Evolutionary conservation across 139 green algal genomes (phyloP).

Genomic region (Tetraselmis striata): DNA sequence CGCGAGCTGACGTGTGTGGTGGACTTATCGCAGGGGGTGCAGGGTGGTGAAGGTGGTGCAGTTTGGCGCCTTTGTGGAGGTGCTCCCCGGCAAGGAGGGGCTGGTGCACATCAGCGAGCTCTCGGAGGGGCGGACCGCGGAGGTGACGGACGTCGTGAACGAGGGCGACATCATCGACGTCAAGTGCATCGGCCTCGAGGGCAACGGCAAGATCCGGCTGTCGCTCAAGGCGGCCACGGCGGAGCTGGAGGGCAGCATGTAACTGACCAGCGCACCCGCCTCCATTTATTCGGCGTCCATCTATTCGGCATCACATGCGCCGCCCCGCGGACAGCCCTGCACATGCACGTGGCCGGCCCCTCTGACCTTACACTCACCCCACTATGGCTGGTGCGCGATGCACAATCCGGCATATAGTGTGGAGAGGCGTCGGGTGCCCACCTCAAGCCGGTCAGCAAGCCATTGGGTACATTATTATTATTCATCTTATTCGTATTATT

Average conservation of each 20-base stretch:
- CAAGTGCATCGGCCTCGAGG: constrained; percentile 50
- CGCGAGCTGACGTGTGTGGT: background rate
- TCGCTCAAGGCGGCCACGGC: constrained; percentile 5
- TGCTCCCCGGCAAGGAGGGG: constrained; percentile 49
- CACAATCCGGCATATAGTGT: too few relatives aligned
- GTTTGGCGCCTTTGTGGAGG: constrained; percentile 65
- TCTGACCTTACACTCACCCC: too few relatives aligned
- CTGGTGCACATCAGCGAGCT: constrained; percentile 73
- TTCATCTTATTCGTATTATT: too few relatives aligned
- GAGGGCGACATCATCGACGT: constrained; percentile 73
- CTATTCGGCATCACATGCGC: too few relatives aligned
- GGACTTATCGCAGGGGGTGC: background rate
- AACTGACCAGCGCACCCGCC: background rate
- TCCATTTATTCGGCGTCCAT: background rate
- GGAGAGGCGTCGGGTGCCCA: too few relatives aligned
- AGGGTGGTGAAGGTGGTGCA: constrained; percentile 28
- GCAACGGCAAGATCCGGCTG: constrained; percentile 33
- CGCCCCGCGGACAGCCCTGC: too few relatives aligned
- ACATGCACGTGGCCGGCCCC: too few relatives aligned
- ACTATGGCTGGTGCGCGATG: too few relatives aligned
- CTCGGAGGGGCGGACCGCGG: constrained; percentile 26
- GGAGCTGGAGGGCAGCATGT: background rate
- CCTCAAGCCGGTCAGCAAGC: too few relatives aligned
- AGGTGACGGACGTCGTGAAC: constrained; percentile 38
- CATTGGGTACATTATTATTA: too few relatives aligned